phyloP scores from a whole-genome alignment of 352 stramenopile genomes.

The Thalassiosira mediterranea region DNA sequence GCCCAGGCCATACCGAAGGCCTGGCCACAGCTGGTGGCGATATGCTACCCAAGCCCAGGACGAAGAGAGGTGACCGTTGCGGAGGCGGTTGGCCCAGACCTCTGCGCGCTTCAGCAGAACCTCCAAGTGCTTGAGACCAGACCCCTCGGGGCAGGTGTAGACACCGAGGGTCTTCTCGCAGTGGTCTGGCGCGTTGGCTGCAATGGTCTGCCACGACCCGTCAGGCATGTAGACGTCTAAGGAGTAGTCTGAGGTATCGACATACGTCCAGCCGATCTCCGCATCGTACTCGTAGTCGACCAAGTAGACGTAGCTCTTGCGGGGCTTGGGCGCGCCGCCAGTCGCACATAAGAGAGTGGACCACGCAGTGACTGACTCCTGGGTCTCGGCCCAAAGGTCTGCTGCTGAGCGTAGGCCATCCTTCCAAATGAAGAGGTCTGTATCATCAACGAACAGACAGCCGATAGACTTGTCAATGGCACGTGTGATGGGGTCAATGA shows the following conservation, averaged over 20 bases:
- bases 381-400: neutral
- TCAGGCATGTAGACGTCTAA: neutral
- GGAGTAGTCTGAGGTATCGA: neutral
- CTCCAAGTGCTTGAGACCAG: neutral
- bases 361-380: conserved; percentile 5
- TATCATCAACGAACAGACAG: conserved; percentile 20
- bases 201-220: neutral
- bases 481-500: conserved; percentile 7
- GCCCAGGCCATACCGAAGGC: conserved; percentile 15
- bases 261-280: conserved; percentile 6
- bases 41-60: conserved; percentile 11
- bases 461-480: conserved; percentile 1
- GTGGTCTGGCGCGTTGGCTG: neutral
- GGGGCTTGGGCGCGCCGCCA: conserved; percentile 6
- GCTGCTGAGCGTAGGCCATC: neutral
- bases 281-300: conserved; percentile 9
- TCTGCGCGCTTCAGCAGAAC: neutral
- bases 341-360: neutral
- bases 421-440: conserved; percentile 1
- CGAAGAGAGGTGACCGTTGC: conserved; percentile 11
- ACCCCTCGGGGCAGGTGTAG: neutral
- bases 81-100: neutral
- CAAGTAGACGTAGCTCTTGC: conserved; percentile 12
- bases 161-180: conserved; percentile 3
- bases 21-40: conserved; percentile 22